These are phyloP conservation scores for Auricularia sp. DNA, from an alignment of 768 basidiomycete genomes.

Conservation along the genomic window DNA sequence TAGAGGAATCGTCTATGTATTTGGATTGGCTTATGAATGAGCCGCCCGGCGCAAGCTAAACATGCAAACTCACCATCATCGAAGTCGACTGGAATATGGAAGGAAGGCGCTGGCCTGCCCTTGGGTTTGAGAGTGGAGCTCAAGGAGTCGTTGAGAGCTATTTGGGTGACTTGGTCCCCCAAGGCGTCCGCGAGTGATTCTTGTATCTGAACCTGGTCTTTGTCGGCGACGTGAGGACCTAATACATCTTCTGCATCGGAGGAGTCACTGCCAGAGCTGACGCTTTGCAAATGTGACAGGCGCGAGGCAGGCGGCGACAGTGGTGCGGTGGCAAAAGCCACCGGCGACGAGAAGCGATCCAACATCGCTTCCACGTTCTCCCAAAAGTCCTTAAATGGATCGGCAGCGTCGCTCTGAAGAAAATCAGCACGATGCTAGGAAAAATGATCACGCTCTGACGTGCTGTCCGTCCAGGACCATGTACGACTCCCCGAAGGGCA, in stretches of 20 bases:
- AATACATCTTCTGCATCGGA: not conserved
- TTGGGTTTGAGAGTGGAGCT: constrained; percentile 1
- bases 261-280: not conserved
- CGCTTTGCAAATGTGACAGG: not conserved
- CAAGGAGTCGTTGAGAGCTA: not conserved
- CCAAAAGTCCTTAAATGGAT: constrained; percentile 87
- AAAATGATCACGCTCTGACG: constrained; percentile 28
- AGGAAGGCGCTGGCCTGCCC: not conserved
- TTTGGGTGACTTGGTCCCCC: not conserved
- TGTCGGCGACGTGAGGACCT: not conserved
- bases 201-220: not conserved
- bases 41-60: not conserved
- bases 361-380: constrained; percentile 78
- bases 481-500: constrained; percentile 77
- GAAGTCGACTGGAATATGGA: constrained; percentile 41
- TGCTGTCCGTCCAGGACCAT: constrained; percentile 71
- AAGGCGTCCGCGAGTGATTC: not conserved
- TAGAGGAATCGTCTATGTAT: constrained; percentile 54
- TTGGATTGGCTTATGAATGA: constrained; percentile 5
- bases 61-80: not conserved
- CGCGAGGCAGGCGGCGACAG: constrained; percentile 22
- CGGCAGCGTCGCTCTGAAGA: constrained; percentile 63
- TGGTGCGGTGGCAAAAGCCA: constrained; percentile 76
- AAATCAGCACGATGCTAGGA: not conserved
- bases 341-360: constrained; percentile 72